Evolutionary conservation across 2,329 filamentous ascomycete species (phyloP).

Genomic region (Dryadomyces sulphureus): DNA sequence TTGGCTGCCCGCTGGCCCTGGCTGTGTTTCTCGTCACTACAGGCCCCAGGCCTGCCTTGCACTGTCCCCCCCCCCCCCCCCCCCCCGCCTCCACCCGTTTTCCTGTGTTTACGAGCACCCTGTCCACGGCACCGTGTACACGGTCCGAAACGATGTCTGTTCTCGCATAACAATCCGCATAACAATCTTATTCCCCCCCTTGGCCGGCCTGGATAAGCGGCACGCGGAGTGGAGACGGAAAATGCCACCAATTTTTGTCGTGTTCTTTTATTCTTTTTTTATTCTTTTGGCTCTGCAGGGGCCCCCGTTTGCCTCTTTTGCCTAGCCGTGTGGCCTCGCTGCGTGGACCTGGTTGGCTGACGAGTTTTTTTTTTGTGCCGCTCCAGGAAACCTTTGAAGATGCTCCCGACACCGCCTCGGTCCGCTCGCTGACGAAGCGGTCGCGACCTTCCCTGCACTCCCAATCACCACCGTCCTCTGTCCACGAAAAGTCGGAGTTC

Average conservation of each 20-base stretch:
- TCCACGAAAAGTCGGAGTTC: conserved; percentile 15
- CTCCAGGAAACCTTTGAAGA: conserved; percentile 68
- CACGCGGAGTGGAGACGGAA: neutral
- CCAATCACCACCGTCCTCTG: conserved; percentile 8
- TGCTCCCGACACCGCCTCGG: conserved; percentile 50
- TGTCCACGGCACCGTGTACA: too few relatives aligned
- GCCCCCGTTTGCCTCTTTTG: neutral
- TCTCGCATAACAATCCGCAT: too few relatives aligned
- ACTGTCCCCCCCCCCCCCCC: too few relatives aligned
- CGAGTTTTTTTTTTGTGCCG: neutral
- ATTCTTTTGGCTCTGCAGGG: neutral
- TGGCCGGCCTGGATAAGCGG: too few relatives aligned
- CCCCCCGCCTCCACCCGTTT: too few relatives aligned
- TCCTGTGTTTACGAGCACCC: too few relatives aligned
- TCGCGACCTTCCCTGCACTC: conserved; percentile 15
- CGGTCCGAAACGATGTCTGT: too few relatives aligned
- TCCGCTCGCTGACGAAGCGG: conserved; percentile 48
- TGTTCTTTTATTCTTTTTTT: neutral
- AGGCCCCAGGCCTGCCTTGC: too few relatives aligned
- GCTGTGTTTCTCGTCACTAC: too few relatives aligned
- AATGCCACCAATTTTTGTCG: neutral
- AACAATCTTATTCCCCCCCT: too few relatives aligned
- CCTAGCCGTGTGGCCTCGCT: neutral
- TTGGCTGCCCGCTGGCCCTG: too few relatives aligned
- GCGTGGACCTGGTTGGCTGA: conserved; percentile 2